Percentiles rank a stretch among this genome's conserved stretches.
These are phyloP conservation scores for Paraconiothyrium sp. DNA, from an alignment of 2,329 filamentous ascomycete genomes.

Conservation along the genomic window DNA sequence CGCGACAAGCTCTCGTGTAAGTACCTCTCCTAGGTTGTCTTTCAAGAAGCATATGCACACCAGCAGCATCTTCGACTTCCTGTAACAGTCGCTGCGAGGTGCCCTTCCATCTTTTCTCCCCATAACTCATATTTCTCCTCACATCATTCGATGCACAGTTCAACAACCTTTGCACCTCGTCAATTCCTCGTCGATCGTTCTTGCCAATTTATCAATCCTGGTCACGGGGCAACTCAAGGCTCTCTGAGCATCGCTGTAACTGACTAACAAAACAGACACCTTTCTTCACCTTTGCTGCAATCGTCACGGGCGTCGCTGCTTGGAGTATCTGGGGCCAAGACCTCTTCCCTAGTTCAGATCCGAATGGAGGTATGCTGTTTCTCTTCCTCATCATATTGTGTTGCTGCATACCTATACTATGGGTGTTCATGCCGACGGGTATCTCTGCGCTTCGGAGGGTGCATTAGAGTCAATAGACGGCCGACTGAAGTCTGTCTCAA, in stretches of 20 bases:
- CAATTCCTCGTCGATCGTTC: no score
- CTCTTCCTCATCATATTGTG: slow-evolving; percentile 7
- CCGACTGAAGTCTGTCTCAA: background rate
- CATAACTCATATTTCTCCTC: no score
- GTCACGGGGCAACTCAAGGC: slow-evolving; percentile 14
- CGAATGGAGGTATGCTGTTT: slow-evolving; percentile 72
- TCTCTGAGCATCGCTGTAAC: background rate
- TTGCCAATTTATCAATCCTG: slow-evolving; percentile 27
- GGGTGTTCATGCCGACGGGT: slow-evolving; percentile 4
- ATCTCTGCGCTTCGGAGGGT: background rate
- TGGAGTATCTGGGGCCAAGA: slow-evolving; percentile 89
- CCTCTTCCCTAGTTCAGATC: slow-evolving; percentile 82
- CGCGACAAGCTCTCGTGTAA: slow-evolving; percentile 56
- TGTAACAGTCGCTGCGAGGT: no score
- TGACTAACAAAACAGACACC: slow-evolving; percentile 34
- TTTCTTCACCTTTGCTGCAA: slow-evolving; percentile 71
- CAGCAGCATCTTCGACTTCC: background rate
- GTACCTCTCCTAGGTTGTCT: background rate
- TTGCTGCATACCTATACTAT: background rate
- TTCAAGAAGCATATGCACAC: background rate
- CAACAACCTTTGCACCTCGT: no score
- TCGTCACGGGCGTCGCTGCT: slow-evolving; percentile 81
- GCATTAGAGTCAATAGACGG: background rate
- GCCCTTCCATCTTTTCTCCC: no score
- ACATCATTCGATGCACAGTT: no score